Base-by-base conservation (phyloP, 1,139 yeast genomes). In the Geotrichum candidum region DNA sequence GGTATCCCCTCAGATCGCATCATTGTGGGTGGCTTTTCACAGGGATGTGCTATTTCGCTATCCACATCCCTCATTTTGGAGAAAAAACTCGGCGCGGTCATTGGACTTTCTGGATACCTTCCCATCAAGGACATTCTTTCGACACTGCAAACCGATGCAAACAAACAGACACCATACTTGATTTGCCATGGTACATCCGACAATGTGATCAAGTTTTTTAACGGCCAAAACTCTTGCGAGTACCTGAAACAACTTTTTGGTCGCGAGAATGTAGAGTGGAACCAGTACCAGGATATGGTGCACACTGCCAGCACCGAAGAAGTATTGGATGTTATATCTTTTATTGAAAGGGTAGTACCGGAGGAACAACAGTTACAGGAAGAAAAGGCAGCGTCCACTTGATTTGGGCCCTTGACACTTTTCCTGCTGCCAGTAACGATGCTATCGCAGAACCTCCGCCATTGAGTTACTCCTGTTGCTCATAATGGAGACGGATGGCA, bases 11-110 rank as follows among this genome's bases (percentile, higher is more conserved):
- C 90, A 0, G 85, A 87, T 48, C 82, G 87, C 60, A 87, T 94
- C 58, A 79, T 94, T 18, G 78, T 94, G 65, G 98, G 98, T 45
- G 99, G 99, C 0, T 94, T 94, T 72, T 87, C 96, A 6, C 99
- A 94, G 75, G 99, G 99, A 63, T 96, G 91, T 58, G 94, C 96
- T 0, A 67, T 92, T 13, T 77, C 96, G 0, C 76, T 89, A 63
- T 92, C 91, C 61, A 66, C 76, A 3, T 63, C 69, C 0, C 60
- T 66, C 35, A 62, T 67, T 6, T 56, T 82, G 52, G 85, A 87
- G 31, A 72, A 76, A 61, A 87, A 86, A 68, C 77, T 92, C 27
- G 99, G 89, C 15, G 99, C 97, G 1, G 80, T 87, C 54, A 76
- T 89, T 22, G 85, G 87, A 0, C 77, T 92, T 57, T 88, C 96